Conservation (phyloP, 1,139 yeast species). For the Pichia sp. region DNA sequence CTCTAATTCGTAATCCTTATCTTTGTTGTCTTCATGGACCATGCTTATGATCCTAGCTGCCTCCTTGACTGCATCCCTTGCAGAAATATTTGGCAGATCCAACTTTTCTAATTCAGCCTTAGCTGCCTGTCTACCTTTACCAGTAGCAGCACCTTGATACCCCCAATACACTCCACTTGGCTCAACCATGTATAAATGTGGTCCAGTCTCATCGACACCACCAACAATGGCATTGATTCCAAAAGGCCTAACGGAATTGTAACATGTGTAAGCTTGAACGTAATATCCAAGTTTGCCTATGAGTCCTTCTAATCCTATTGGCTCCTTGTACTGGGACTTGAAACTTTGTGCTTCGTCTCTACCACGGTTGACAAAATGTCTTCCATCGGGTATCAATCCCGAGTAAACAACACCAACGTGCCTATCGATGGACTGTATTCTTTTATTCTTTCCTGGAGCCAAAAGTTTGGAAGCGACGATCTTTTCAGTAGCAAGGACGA, state of each 20-base stretch:
- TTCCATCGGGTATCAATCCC: conserved; percentile 94
- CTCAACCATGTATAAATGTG: conserved; percentile 93
- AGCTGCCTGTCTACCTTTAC: conserved; percentile 96
- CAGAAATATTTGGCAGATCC: conserved; percentile 61
- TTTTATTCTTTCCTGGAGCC: conserved; percentile 81
- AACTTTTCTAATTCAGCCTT: conserved; percentile 93
- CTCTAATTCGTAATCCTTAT: conserved; percentile 93
- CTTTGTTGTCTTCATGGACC: conserved; percentile 97
- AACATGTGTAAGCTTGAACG: conserved; percentile 93
- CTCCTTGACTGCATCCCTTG: conserved; percentile 78
- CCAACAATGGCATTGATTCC: conserved; percentile 92
- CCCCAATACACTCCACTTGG: conserved; percentile 99
- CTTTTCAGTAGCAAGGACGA: conserved; percentile 95
- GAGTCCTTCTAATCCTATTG: conserved; percentile 74
- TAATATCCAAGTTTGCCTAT: conserved; percentile 86
- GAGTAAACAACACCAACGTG: conserved; percentile 94
- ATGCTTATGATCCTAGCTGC: conserved; percentile 90
- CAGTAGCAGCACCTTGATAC: conserved; percentile 93
- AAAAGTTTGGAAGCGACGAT: conserved; percentile 78
- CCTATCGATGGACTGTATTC: conserved; percentile 88
- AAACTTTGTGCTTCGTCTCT: conserved; percentile 86
- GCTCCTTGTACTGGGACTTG: conserved; percentile 68
- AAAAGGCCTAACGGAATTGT: conserved; percentile 95
- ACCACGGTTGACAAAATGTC: conserved; percentile 86
- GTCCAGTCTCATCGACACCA: conserved; percentile 83